phyloP scores from a whole-genome alignment of 345 rosid species.

The Durio zibethinus region DNA sequence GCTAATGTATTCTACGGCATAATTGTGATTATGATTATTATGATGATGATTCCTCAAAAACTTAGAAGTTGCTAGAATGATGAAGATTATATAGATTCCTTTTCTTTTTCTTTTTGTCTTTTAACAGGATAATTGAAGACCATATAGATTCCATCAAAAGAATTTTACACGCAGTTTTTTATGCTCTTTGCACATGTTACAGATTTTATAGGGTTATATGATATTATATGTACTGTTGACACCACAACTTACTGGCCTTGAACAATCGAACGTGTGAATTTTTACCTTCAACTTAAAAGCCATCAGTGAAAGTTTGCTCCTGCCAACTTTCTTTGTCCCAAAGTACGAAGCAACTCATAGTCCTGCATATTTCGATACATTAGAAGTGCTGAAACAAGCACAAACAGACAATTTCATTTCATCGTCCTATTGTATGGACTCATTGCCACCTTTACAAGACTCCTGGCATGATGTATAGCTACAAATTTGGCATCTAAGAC shows the following conservation, averaged over 20 bases:
- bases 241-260: neutral
- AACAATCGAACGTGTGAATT: neutral
- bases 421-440: neutral
- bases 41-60: no score
- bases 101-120: neutral
- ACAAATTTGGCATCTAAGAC: neutral
- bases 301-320: slow-evolving; percentile 39
- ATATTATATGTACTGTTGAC: neutral
- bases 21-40: no score
- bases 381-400: neutral
- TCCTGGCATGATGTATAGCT: neutral
- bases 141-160: neutral
- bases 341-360: slow-evolving; percentile 42
- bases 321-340: slow-evolving; percentile 37
- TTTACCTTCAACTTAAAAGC: neutral
- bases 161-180: neutral
- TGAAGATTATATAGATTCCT: neutral
- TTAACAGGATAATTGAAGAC: neutral
- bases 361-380: slow-evolving; percentile 40
- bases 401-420: no score
- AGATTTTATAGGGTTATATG: neutral
- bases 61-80: no score
- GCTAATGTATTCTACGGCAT: neutral
- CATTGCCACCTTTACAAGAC: neutral
- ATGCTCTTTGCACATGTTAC: neutral